Percentiles rank a stretch among this genome's conserved stretches.
These are phyloP conservation scores for Chaetomiaceae sp. DNA, from an alignment of 2,329 filamentous ascomycete species.

Conservation along the genomic window DNA sequence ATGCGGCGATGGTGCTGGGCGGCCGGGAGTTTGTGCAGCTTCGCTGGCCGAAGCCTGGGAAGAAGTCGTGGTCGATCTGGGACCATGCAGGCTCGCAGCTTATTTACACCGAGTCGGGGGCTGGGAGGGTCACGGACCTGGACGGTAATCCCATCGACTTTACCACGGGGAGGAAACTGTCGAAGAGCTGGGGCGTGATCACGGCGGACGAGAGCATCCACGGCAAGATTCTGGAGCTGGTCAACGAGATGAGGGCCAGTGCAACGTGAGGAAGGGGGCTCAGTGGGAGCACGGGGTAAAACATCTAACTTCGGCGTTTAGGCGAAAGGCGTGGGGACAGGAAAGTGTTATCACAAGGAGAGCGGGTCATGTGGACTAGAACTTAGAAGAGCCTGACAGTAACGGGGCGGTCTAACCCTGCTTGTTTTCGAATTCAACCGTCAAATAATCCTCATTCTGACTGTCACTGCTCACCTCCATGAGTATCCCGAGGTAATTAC, in stretches of 20 bases:
- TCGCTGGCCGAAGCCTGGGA: conserved; percentile 13
- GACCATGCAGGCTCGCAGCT: conserved; percentile 26
- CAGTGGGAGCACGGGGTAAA: too few species aligned
- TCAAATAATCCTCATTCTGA: too few species aligned
- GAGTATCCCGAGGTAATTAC: too few species aligned
- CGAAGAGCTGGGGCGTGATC: conserved; percentile 21
- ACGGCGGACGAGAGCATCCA: conserved; percentile 22
- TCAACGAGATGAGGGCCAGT: conserved; percentile 12
- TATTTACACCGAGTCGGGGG: conserved; percentile 25
- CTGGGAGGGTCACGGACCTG: conserved; percentile 23
- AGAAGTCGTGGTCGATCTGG: conserved; percentile 19
- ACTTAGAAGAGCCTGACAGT: too few species aligned
- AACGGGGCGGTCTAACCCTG: too few species aligned
- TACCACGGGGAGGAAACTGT: conserved; percentile 17
- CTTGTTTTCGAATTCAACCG: too few species aligned
- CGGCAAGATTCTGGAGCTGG: conserved; percentile 14
- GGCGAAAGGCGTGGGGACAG: too few species aligned
- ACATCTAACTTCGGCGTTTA: too few species aligned
- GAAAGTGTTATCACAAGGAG: too few species aligned
- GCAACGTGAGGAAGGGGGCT: neutral
- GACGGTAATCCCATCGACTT: conserved; percentile 21
- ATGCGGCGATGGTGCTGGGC: conserved; percentile 23
- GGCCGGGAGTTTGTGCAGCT: conserved; percentile 21
- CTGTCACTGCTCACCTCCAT: too few species aligned
- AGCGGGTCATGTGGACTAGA: too few species aligned